phyloP scores from a whole-genome alignment of 169 alveolate genomes.

The Plasmodium gaboni region DNA sequence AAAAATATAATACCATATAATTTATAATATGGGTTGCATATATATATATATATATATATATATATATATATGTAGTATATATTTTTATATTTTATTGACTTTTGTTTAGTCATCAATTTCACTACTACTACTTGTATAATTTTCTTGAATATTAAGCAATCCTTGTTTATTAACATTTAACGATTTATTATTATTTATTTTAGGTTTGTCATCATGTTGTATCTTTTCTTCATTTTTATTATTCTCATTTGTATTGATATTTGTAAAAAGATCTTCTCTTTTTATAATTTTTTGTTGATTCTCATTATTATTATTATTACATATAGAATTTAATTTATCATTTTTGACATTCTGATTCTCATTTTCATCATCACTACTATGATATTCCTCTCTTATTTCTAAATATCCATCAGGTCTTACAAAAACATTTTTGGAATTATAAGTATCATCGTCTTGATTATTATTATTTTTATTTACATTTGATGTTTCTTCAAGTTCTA shows the following conservation, averaged over 20 bases:
- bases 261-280: not conserved
- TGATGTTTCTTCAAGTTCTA: slow-evolving; percentile 22
- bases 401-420: slow-evolving; percentile 54
- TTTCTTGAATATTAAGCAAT: slow-evolving; percentile 37
- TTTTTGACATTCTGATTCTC: not conserved
- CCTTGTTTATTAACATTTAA: slow-evolving; percentile 67
- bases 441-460: not conserved
- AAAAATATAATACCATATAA: too few relatives aligned
- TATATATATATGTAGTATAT: too few relatives aligned
- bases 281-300: not conserved
- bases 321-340: not conserved
- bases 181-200: not conserved
- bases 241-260: not conserved
- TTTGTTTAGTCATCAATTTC: slow-evolving; percentile 2
- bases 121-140: slow-evolving; percentile 46
- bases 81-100: not conserved
- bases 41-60: too few relatives aligned
- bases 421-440: slow-evolving; percentile 1
- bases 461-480: not conserved
- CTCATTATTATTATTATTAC: not conserved
- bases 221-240: not conserved
- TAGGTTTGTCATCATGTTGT: not conserved
- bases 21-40: too few relatives aligned
- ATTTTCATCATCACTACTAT: slow-evolving; percentile 38
- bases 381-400: slow-evolving; percentile 59